Base-by-base conservation (phyloP, 108 stramenopile genomes). In the Mayamaea pseudoterrestris region DNA sequence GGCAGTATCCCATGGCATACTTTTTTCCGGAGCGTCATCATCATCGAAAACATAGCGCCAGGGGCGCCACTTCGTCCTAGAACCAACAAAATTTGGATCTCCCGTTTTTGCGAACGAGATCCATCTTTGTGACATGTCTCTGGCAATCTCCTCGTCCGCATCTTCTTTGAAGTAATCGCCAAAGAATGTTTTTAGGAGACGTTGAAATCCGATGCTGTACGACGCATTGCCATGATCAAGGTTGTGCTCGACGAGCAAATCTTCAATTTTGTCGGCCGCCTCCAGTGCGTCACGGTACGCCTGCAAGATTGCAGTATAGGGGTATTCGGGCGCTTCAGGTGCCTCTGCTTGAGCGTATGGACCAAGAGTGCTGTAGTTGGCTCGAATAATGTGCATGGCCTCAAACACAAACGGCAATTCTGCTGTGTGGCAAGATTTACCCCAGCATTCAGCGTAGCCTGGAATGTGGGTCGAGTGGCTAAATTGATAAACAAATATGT, bases 361-460 rank as follows among this genome's bases (percentile, higher is more conserved):
- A 41, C 78, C 62, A 11, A 71, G 28, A 6, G 71, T 74, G 16
- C 67, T 69, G 37, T 80, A 80, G 27, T 72, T 60, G 40, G 50
- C 57, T 20, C 71, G 61, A 49, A 80, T 81, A 8, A 80, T 60
- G 28, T 69, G 65, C 69, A 83, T 71, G 4, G 79, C 62, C 39
- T 80, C 58, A 56, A 91, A 91, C n/a, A 82, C 80, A 48, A 65
- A 91, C 0, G 90, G 82, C 12, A 91, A 39, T 39, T 91, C 90
- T 1, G 84, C 62, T 0, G 90, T 91, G 65, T 91, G 90, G 65
- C 90, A 91, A 1, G 74, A 45, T 23, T 80, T 68, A 0, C 84
- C 89, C 58, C 77, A 74, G 47, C 90, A 91, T 56, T 69, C 82
- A 29, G 64, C 62, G 59, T 59, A 84, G 5, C 82, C 90, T 35